Evolutionary conservation across 1,139 yeast genomes (phyloP).

Genomic region (Chernovozyma aurita): DNA sequence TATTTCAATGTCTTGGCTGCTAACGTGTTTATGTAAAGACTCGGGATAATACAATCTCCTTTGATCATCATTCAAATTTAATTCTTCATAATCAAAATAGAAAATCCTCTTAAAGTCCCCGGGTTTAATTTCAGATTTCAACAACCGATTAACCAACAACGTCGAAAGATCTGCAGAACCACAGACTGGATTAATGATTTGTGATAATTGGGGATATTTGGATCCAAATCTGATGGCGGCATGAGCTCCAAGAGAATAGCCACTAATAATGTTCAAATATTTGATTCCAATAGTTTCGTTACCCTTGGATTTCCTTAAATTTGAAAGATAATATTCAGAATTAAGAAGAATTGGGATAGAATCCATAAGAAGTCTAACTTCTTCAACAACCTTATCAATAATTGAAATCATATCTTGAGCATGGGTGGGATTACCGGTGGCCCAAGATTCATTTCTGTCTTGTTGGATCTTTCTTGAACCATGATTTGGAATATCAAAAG

Average conservation of each 20-base stretch:
- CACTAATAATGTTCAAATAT: constrained; percentile 39
- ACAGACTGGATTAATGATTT: constrained; percentile 42
- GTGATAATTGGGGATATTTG: constrained; percentile 33
- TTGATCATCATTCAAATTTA: constrained; percentile 25
- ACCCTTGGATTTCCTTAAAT: constrained; percentile 13
- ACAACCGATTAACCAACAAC: constrained; percentile 35
- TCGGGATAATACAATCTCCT: constrained; percentile 27
- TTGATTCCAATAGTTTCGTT: constrained; percentile 16
- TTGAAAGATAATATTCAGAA: constrained; percentile 25
- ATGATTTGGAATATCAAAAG: constrained; percentile 61
- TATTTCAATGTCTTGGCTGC: constrained; percentile 26
- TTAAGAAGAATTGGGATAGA: constrained; percentile 44
- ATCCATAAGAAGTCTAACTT: constrained; percentile 44
- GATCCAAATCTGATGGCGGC: constrained; percentile 45
- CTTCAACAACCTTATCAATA: constrained; percentile 49
- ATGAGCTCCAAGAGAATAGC: constrained; percentile 64
- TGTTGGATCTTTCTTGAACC: constrained; percentile 44
- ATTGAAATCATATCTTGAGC: constrained; percentile 50
- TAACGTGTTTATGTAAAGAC: constrained; percentile 29
- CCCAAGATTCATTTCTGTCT: constrained; percentile 41
- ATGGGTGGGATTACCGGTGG: constrained; percentile 44
- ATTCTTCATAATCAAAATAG: constrained; percentile 33
- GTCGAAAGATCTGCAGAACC: constrained; percentile 45
- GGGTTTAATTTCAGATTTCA: constrained; percentile 14
- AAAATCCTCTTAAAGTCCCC: constrained; percentile 26